phyloP scores from a whole-genome alignment of 768 basidiomycete genomes.

The Cantharellus anzutake region DNA sequence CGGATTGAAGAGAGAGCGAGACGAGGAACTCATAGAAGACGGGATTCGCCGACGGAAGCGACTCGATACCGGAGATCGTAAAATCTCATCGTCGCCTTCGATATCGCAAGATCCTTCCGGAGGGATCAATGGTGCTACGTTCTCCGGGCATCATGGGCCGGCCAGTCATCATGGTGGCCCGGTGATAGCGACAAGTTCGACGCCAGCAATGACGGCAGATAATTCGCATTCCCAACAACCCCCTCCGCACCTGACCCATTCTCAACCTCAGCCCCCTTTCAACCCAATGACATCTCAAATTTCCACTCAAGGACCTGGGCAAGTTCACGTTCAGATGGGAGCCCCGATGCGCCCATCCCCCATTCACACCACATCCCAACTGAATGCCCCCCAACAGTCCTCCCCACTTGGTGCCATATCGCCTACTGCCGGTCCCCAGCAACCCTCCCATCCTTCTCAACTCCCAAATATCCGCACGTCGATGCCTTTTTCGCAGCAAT shows the following conservation, averaged over 20 bases:
- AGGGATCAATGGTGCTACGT: too few relatives aligned
- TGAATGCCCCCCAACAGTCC: background rate
- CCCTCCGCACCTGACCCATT: background rate
- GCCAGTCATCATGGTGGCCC: too few relatives aligned
- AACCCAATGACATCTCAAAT: too few relatives aligned
- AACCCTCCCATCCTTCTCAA: background rate
- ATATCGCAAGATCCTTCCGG: background rate
- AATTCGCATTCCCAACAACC: background rate
- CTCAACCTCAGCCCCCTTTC: background rate
- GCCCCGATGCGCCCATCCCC: background rate
- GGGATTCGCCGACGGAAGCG: background rate
- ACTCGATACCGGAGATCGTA: background rate
- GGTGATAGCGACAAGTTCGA: background rate
- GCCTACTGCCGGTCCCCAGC: background rate
- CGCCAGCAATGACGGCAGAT: background rate
- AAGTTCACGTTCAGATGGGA: too few relatives aligned
- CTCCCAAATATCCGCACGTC: background rate
- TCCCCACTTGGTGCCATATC: background rate
- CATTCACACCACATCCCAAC: background rate
- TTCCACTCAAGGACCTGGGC: too few relatives aligned
- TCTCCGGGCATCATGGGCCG: too few relatives aligned
- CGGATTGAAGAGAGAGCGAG: background rate
- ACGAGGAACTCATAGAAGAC: background rate
- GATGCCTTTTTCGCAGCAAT: background rate
- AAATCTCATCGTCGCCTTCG: background rate